phyloP scores from a whole-genome alignment of 2,329 filamentous ascomycete genomes.

The Phialocephala sp. region DNA sequence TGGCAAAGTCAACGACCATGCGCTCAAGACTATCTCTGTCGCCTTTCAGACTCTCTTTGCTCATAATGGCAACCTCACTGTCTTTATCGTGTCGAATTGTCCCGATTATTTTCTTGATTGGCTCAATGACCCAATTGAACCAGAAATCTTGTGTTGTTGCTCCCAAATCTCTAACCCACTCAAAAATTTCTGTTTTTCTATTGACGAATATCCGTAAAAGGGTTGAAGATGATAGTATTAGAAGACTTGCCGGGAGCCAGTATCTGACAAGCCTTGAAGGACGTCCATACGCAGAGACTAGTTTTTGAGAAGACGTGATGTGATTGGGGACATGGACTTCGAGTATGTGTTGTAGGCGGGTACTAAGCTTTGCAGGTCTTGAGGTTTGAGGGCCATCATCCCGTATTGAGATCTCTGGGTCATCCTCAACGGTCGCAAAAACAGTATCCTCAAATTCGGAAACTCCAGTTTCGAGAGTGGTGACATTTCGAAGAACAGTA shows the following conservation, averaged over 20 bases:
- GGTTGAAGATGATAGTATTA: conserved; percentile 84
- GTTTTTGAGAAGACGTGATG: conserved; percentile 56
- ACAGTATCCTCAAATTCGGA: conserved; percentile 70
- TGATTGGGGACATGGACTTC: conserved; percentile 72
- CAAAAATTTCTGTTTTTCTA: conserved; percentile 74
- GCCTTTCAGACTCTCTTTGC: conserved; percentile 85
- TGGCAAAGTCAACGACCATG: conserved; percentile 97
- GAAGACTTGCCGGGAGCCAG: conserved; percentile 78
- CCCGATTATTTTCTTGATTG: conserved; percentile 78
- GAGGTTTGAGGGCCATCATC: conserved; percentile 45
- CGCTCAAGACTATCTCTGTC: conserved; percentile 92
- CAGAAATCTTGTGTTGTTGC: conserved; percentile 86
- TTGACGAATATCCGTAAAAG: conserved; percentile 80
- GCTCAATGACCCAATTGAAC: conserved; percentile 94
- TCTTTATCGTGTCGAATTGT: conserved; percentile 93
- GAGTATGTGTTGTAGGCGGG: conserved; percentile 72
- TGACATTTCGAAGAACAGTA: conserved; percentile 76
- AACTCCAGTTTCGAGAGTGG: conserved; percentile 65
- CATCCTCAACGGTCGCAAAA: conserved; percentile 65
- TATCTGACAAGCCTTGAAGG: conserved; percentile 80
- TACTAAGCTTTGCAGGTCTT: conserved; percentile 63
- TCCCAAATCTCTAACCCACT: conserved; percentile 82
- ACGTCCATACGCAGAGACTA: conserved; percentile 71
- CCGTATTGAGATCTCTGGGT: conserved; percentile 61
- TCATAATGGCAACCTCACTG: conserved; percentile 97